Percentiles rank a stretch among this genome's conserved stretches.
Conservation (phyloP, 2,329 filamentous ascomycete genomes). For the Beauveria australis region DNA sequence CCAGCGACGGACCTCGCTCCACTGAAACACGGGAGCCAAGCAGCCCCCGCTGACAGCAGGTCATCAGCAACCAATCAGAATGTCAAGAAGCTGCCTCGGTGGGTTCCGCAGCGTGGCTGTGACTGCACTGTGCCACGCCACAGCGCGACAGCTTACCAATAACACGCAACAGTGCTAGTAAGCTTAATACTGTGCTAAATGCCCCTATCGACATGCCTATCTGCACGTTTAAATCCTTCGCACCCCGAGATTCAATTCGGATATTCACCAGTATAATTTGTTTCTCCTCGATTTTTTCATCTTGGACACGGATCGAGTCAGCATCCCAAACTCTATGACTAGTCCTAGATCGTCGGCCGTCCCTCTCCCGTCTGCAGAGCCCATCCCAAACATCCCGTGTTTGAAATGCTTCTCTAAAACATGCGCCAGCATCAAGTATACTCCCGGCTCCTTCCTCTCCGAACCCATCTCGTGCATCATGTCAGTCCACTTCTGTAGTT, state of each 20-base stretch:
- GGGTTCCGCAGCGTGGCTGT: neutral
- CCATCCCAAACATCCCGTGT: neutral
- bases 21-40: slow-evolving; percentile 1
- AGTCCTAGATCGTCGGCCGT: neutral
- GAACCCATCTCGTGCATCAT: neutral
- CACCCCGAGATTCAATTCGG: too few relatives aligned
- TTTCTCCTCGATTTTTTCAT: neutral
- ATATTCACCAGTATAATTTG: neutral
- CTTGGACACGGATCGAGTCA: too few relatives aligned
- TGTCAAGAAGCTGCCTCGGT: neutral
- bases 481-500: neutral
- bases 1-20: neutral
- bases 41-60: neutral
- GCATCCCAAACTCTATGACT: too few relatives aligned
- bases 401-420: neutral
- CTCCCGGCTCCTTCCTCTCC: neutral
- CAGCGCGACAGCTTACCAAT: neutral
- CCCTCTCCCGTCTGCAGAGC: neutral
- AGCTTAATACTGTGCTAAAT: neutral
- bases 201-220: neutral
- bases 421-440: neutral
- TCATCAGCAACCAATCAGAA: neutral
- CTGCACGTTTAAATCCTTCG: neutral
- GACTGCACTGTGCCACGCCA: neutral
- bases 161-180: neutral